Conservation (phyloP, 805 yeast species). For the Starmerella stigmatis region DNA sequence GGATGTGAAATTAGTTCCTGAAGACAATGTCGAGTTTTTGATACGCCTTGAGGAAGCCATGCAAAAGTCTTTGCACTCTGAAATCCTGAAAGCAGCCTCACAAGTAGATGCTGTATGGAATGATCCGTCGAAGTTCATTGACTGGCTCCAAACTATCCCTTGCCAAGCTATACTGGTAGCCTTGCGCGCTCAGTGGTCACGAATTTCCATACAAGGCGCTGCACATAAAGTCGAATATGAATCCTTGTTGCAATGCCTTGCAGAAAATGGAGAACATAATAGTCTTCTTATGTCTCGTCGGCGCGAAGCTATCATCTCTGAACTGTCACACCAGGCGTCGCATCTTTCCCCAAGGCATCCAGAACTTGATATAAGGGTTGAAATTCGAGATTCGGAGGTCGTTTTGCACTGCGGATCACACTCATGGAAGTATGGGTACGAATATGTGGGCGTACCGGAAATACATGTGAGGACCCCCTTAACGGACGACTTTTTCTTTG, state of each 20-base stretch:
- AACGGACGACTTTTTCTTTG: conserved; percentile 49
- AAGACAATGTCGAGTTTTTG: conserved; percentile 54
- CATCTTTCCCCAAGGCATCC: conserved; percentile 4
- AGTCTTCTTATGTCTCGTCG: conserved; percentile 13
- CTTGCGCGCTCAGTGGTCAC: conserved; percentile 13
- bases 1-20: conserved; percentile 32
- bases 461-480: conserved; percentile 69
- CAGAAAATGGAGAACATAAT: conserved; percentile 6
- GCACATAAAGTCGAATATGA: not conserved
- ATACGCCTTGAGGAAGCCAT: conserved; percentile 45
- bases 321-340: conserved; percentile 8
- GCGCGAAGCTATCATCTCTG: conserved; percentile 14
- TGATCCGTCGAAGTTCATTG: conserved; percentile 21
- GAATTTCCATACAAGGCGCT: not conserved
- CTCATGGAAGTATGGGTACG: conserved; percentile 58
- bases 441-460: conserved; percentile 66
- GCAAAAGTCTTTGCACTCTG: conserved; percentile 38
- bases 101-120: conserved; percentile 22
- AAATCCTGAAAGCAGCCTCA: conserved; percentile 30
- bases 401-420: not conserved
- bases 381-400: not conserved
- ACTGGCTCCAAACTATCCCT: conserved; percentile 38
- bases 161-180: conserved; percentile 37
- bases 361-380: not conserved
- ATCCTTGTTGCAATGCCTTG: not conserved